These are phyloP conservation scores for Fusarium xylarioides DNA, from an alignment of 2,329 filamentous ascomycete genomes.

Conservation along the genomic window DNA sequence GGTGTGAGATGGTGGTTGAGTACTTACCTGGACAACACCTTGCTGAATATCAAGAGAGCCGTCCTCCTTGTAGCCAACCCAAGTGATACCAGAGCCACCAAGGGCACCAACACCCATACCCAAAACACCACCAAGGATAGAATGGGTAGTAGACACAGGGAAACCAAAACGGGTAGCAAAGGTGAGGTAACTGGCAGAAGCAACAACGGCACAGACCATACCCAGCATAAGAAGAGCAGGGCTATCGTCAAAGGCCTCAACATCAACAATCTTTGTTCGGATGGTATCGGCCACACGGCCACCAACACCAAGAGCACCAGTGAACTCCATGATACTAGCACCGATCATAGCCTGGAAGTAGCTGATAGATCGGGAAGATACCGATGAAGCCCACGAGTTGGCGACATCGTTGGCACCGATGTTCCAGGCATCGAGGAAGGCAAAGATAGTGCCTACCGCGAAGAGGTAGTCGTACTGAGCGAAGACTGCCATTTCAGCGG, in stretches of 20 bases:
- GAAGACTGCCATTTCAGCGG: conserved; percentile 38
- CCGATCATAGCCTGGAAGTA: conserved; percentile 68
- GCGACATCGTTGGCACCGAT: conserved; percentile 75
- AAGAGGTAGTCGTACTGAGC: conserved; percentile 70
- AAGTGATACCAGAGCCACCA: conserved; percentile 61
- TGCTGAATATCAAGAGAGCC: conserved; percentile 50
- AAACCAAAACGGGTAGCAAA: conserved; percentile 63
- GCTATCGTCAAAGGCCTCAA: conserved; percentile 54
- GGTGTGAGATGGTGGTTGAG: not conserved
- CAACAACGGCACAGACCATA: conserved; percentile 64
- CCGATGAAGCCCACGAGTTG: conserved; percentile 79
- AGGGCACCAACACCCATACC: conserved; percentile 67
- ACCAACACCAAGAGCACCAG: conserved; percentile 68
- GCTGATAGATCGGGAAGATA: conserved; percentile 73
- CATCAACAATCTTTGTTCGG: conserved; percentile 66
- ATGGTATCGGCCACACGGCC: conserved; percentile 70
- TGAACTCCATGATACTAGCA: conserved; percentile 68
- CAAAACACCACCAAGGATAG: conserved; percentile 66
- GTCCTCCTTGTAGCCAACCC: conserved; percentile 56
- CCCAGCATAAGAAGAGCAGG: conserved; percentile 66
- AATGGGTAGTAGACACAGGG: conserved; percentile 70
- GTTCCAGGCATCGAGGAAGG: conserved; percentile 73
- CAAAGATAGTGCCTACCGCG: conserved; percentile 71
- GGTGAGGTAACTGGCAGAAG: conserved; percentile 65
- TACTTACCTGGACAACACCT: conserved; percentile 61